phyloP scores from a whole-genome alignment of 257 asterid genomes.

The Handroanthus guayacan region DNA sequence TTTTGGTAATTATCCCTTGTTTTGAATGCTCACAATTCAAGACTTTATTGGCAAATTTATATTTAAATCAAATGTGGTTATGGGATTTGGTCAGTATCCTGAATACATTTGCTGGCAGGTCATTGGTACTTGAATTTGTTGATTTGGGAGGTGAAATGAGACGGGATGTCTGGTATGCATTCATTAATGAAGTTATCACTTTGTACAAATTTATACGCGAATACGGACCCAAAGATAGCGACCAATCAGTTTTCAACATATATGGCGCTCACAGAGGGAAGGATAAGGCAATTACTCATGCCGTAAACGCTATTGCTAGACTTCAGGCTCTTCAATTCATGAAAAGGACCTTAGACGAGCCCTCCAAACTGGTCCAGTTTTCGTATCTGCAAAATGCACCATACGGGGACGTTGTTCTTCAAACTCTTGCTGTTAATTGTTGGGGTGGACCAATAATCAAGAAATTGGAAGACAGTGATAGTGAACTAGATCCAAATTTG shows the following conservation, averaged over 20 bases:
- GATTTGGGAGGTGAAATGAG: slow-evolving; percentile 95
- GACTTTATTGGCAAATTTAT: background rate
- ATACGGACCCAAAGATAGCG: slow-evolving; percentile 79
- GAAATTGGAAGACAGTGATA: slow-evolving; percentile 42
- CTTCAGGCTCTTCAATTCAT: slow-evolving; percentile 90
- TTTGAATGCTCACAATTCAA: background rate
- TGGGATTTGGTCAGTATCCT: background rate
- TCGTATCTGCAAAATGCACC: slow-evolving; percentile 79
- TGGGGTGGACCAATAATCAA: slow-evolving; percentile 87
- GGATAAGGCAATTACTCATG: slow-evolving; percentile 62
- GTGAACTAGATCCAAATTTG: slow-evolving; percentile 38
- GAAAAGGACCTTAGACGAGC: slow-evolving; percentile 81
- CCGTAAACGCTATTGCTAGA: slow-evolving; percentile 73
- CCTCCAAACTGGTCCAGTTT: slow-evolving; percentile 79
- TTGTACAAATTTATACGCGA: slow-evolving; percentile 72
- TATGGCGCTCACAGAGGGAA: slow-evolving; percentile 85
- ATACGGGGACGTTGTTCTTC: slow-evolving; percentile 77
- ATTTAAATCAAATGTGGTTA: too few relatives aligned
- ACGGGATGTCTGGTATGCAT: slow-evolving; percentile 94
- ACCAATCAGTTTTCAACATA: slow-evolving; percentile 60
- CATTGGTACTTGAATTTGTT: slow-evolving; percentile 83
- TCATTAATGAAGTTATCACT: slow-evolving; percentile 72
- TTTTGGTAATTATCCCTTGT: too few relatives aligned
- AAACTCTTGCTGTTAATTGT: slow-evolving; percentile 85
- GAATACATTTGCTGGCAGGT: slow-evolving; percentile 47